Evolutionary conservation across 345 rosid species (phyloP), one percentile per base, ranked within the genome.

Genomic region (Jatropha curcas): DNA sequence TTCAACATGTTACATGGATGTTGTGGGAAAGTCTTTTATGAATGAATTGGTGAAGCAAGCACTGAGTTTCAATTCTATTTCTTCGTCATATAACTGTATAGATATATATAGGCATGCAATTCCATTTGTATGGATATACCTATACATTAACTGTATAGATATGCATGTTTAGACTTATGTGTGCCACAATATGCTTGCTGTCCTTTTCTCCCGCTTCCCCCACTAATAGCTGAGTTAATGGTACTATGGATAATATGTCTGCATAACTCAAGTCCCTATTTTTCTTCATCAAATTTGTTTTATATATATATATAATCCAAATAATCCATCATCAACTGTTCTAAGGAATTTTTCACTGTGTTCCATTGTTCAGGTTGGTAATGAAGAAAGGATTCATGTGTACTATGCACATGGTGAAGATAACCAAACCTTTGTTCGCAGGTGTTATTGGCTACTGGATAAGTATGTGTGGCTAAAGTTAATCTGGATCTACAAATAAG

Each of bases 381-480:
- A 86, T 71, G 98, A 91, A 65, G 99, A 95, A 81, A 88, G 98
- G 86, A 91, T 95, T 82, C 99, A 95, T 82, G 99, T 95, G 43
- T 95, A 95, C 78, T 95, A 95, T 77, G 99, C 99, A 2, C 99
- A 95, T 22, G 99, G 99, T 41, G 89, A 88, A 80, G 98, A 89
- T 78, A 88, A 80, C 60, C 86, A 91, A 22, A 91, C 99, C 48
- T 95, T 95, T 78, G 98, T 92, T 56, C 99, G 99, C 52, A 88
- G 99, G 83, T 92, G 98, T 87, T 95, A 95, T 64, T 95, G 99
- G 99, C 88, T 95, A 74, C 97, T 95, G 43, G 98, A 95, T 80
- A 95, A 92, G 99, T 95, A 88, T 56, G 97, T 77, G 72, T 70
- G 72, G 16, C 20, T 45, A 41, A 37, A 61, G 48, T 56, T 62